Base-by-base conservation (phyloP, 139 green algal species). In the Coccomyxa sp. region DNA sequence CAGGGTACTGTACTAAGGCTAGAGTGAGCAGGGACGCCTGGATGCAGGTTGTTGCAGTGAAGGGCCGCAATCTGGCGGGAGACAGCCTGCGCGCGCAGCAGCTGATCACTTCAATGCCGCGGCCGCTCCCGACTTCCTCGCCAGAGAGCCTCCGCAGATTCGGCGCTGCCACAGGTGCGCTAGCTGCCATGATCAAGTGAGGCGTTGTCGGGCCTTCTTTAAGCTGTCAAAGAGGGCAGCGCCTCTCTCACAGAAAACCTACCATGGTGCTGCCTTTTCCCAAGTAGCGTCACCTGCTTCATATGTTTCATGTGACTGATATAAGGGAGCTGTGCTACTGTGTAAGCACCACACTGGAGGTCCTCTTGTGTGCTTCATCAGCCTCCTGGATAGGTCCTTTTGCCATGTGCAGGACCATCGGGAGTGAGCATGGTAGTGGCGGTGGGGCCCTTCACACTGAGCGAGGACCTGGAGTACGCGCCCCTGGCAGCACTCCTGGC, bases 11-110 rank as follows among this genome's bases (percentile, higher is more conserved):
- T 58, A 14, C 44, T 14, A 58, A 58, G 44, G 10, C 44, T 14
- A 58, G 14, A 58, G 27, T n/a, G n/a, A n/a, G n/a, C n/a, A n/a
- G 9, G 14, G 8, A 22, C 34, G 8, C 39, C 8, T 39, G 14
- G 22, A 4, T 64, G 73, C 83, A 93, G 82, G 82, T 95, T 6
- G 84, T 96, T 9, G 86, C 64, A 22, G 84, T 94, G 38, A 74
- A 81, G 22, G 95, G 94, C 29, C 74, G 86, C 70, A 98, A 97
- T 84, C 93, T 93, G 14, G 89, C 81, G 33, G 94, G 93, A 16
- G 58, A 81, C 29, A 87, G 76, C 76, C 85, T 98, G 70, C 76
- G 96, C 5, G 94, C 90, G 2, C 75, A 81, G 10, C 37, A 87
- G 39, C 50, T 98, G 55, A 77, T 91, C 75, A 84, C 83, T 0